Base-by-base conservation (phyloP, 768 basidiomycete genomes). In the Gelatoporia subvermispora region DNA sequence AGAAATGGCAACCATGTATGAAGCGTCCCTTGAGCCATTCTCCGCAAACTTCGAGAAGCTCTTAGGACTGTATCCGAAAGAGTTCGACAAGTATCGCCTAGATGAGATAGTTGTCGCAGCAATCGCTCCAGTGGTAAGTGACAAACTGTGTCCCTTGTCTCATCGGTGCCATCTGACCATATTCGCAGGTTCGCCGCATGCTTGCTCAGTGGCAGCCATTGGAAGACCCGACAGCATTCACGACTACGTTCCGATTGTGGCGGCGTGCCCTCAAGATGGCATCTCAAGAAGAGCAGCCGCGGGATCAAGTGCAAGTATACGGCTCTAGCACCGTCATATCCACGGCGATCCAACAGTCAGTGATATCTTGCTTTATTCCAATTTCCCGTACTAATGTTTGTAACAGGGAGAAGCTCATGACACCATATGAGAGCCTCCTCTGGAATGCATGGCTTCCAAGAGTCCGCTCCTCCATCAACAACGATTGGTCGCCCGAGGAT, bases 381-480 rank as follows among this genome's bases (percentile, higher is more conserved):
- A 20, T 15, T 20, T 35, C 25, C 13, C 36, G 11, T 39, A n/a
- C 44, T 52, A 35, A 47, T 24, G 22, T 21, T 13, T 45, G 18
- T 36, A 18, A n/a, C 44, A 82, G 78, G 40, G 80, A 81, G 51
- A 73, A 68, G 53, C 74, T 74, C 2, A 99, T 99, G 96, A 93
- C 93, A 15, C 85, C 95, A 0, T 99, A 90, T 63, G 96, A 99
- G 63, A 90, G 86, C 51, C 72, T 98, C 21, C 67, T 98, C 13
- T 98, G 96, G 94, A 90, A 85, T 55, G 74, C 89, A 9, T 99
- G 94, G 96, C 70, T 99, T 22, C 96, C 96, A 0, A 90, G 82
- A 68, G 85, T 98, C n/a, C 82, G 96, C 22, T 90, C 91, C 0
- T 76, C 81, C 10, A 84, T 98, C 64, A 98, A 98, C 67, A 98